Percentiles rank a stretch among this genome's conserved stretches.
These are phyloP conservation scores for Tuber borchii DNA, from an alignment of 495 filamentous ascomycete species.

Conservation along the genomic window DNA sequence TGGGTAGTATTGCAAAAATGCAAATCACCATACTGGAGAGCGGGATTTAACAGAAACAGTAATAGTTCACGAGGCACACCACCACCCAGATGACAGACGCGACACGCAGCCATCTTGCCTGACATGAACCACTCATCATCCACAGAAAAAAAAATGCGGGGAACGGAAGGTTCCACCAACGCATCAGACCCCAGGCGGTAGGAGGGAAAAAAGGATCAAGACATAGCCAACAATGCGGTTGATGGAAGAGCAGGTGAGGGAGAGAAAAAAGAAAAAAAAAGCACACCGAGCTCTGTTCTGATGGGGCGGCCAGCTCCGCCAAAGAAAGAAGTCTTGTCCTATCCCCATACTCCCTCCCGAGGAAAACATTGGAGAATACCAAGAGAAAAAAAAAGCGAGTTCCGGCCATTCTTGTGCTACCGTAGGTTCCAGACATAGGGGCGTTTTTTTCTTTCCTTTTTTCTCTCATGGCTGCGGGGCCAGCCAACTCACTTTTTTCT, in stretches of 20 bases:
- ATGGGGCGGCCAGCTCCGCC: constrained; percentile 28
- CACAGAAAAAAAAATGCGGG: constrained; percentile 29
- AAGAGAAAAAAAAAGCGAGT: neutral
- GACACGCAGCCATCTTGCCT: constrained; percentile 15
- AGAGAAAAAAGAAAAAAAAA: neutral
- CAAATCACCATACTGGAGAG: neutral
- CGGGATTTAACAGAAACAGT: neutral
- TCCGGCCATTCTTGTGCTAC: neutral
- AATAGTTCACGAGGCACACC: constrained; percentile 29
- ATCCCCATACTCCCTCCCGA: neutral
- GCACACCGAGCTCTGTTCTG: neutral
- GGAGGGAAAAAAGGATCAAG: constrained; percentile 7
- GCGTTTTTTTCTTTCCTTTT: neutral
- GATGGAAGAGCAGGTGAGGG: constrained; percentile 8
- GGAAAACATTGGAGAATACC: neutral
- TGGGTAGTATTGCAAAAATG: neutral
- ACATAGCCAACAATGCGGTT: constrained; percentile 19
- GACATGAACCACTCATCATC: constrained; percentile 25
- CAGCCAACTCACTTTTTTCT: neutral
- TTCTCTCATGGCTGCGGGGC: neutral
- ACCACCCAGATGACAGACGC: constrained; percentile 29
- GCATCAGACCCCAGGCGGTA: neutral
- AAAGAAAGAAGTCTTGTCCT: neutral
- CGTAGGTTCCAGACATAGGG: neutral
- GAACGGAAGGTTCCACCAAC: constrained; percentile 32